Base-by-base conservation (phyloP, 352 stramenopile genomes). In the Globisporangium cylindrosporum region DNA sequence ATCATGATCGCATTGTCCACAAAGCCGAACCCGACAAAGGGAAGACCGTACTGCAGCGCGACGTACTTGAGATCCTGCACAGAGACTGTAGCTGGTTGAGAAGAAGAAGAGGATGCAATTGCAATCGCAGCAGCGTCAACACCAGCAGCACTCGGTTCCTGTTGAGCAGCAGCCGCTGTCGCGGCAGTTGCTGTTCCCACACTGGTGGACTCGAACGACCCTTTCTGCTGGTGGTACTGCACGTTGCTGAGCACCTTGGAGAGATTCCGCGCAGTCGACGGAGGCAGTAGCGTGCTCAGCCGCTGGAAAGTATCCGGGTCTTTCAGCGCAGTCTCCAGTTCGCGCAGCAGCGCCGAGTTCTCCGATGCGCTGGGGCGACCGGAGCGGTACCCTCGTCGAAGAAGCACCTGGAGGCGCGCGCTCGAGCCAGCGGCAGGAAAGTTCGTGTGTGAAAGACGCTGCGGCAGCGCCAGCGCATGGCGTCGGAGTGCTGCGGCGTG, bases 1-100 rank as follows among this genome's bases (percentile, higher is more conserved):
- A 97, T 92, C 81, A 99, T 96, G 72, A 99, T 98, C 41, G 88
- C 81, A 78, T 99, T 99, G 80, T 99, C 97, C 72, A 99, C 96
- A 48, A 99, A 98, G 29, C 97, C 97, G 77, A 99, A 99, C 49
- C 96, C 96, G 18, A 99, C 78, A 73, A 99, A 99, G 3, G 97
- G 96, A 62, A 98, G 79, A 1, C 81, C 89, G 36, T 87, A 63
- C 69, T 91, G 73, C 62, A 93, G 46, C 56, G 82, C 84, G 29
- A 92, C 73, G 68, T 84, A 75, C 78, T 89, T 86, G 62, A 92
- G 77, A 36, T 88, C 82, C 36, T 80, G 71, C 59, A 77, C 64
- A 25, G 83, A 83, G 18, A 86, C 70, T 1, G 63, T 69, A 18
- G 48, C 65, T 43, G 57, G 22, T 15, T 29, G 27, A 7, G 29